Evolutionary conservation across 768 basidiomycete genomes (phyloP).

Genomic region (Auricularia sp.): DNA sequence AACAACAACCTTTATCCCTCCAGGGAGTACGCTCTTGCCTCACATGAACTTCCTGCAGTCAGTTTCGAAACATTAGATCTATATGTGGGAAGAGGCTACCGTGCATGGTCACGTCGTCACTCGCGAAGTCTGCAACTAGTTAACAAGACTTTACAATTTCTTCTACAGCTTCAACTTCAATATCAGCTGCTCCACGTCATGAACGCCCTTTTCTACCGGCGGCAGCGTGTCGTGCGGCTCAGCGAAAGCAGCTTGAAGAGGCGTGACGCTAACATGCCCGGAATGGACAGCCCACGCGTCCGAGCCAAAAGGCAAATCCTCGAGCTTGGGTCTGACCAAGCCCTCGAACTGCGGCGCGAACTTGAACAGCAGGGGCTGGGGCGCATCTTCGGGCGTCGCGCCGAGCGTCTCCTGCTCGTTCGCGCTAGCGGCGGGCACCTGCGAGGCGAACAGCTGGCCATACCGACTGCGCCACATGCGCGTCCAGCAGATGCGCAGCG

Average conservation of each 20-base stretch:
- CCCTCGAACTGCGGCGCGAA: conserved; percentile 64
- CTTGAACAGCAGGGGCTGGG: conserved; percentile 48
- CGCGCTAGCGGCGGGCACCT: conserved; percentile 20
- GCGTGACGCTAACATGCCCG: conserved; percentile 68
- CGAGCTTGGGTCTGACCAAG: conserved; percentile 49
- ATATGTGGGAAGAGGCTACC: too few species aligned
- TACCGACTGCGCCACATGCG: conserved; percentile 79
- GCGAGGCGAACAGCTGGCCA: conserved; percentile 62
- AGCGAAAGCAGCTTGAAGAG: conserved; percentile 63
- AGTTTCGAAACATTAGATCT: too few species aligned
- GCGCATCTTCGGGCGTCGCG: conserved; percentile 3
- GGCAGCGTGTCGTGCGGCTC: conserved; percentile 34
- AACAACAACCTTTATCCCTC: too few species aligned
- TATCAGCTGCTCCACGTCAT: conserved; percentile 30
- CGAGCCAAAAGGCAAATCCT: conserved; percentile 59
- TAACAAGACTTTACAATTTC: not conserved
- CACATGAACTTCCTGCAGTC: too few species aligned
- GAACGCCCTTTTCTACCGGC: conserved; percentile 13
- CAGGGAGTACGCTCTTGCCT: too few species aligned
- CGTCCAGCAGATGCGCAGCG: conserved; percentile 69
- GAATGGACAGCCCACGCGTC: conserved; percentile 73
- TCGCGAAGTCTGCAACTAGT: too few species aligned
- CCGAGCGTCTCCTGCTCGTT: conserved; percentile 5
- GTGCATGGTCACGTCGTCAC: too few species aligned
- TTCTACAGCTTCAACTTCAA: conserved; percentile 52